Conservation (phyloP, 177 flowering plant genomes). For the Vitis hybrid region DNA sequence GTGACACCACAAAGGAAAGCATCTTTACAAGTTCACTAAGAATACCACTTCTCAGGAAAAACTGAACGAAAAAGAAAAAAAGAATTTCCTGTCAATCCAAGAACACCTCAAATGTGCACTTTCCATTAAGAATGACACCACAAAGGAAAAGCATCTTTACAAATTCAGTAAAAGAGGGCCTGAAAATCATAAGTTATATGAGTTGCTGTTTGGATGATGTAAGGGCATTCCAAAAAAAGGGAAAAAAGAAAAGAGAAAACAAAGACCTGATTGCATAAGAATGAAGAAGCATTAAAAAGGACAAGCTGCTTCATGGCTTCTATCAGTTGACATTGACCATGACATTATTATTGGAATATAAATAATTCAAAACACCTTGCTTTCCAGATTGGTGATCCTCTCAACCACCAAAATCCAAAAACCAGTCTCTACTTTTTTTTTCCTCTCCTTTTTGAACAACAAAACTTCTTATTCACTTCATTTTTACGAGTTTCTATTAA, state of each 20-base stretch:
- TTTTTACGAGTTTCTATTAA: neutral
- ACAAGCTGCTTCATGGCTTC: neutral
- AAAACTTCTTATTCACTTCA: neutral
- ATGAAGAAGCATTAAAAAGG: neutral
- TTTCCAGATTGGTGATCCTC: neutral
- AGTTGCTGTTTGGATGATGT: too few relatives aligned
- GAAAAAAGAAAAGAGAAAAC: neutral
- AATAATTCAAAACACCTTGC: neutral
- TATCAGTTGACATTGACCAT: neutral
- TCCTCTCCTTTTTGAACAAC: neutral
- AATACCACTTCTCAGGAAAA: too few relatives aligned
- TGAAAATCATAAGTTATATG: too few relatives aligned
- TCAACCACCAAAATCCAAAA: neutral
- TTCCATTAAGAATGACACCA: too few relatives aligned
- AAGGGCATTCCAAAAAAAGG: neutral
- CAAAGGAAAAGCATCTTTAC: too few relatives aligned
- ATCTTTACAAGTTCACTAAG: too few relatives aligned
- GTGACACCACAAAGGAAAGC: too few relatives aligned
- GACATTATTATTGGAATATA: neutral
- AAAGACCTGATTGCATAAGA: neutral
- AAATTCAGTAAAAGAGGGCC: too few relatives aligned
- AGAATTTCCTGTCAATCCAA: too few relatives aligned
- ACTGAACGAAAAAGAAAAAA: too few relatives aligned
- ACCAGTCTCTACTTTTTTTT: neutral
- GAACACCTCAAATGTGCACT: too few relatives aligned